phyloP scores from a whole-genome alignment of 2,329 filamentous ascomycete genomes.

The Pseudogymnoascus sp. region DNA sequence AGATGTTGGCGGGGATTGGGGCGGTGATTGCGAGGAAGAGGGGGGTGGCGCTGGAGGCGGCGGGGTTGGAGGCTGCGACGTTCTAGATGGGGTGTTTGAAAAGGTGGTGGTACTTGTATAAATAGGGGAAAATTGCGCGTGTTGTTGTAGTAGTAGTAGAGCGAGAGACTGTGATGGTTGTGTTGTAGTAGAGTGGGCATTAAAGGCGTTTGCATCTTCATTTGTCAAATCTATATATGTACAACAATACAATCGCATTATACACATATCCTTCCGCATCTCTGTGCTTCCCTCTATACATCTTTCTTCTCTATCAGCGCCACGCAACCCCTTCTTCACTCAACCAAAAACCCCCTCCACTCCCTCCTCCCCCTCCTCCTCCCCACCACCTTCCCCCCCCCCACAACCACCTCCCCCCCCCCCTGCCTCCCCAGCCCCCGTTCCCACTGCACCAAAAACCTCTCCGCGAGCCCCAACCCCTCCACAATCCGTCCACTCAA shows the following conservation, averaged over 20 bases:
- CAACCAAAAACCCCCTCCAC: conserved; percentile 28
- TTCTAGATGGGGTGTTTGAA: background rate
- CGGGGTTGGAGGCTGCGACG: conserved; percentile 13
- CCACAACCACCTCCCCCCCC: conserved; percentile 26
- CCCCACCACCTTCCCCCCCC: conserved; percentile 20
- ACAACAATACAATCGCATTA: conserved; percentile 5
- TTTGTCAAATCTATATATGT: conserved; percentile 10
- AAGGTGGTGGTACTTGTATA: conserved; percentile 8
- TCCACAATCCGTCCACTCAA: conserved; percentile 73
- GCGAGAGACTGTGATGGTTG: background rate
- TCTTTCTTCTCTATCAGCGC: background rate
- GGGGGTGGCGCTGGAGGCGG: conserved; percentile 15
- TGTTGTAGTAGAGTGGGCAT: conserved; percentile 7
- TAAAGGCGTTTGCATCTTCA: conserved; percentile 10
- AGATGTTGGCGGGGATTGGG: conserved; percentile 28
- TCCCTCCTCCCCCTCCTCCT: conserved; percentile 20
- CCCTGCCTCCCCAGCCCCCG: conserved; percentile 28
- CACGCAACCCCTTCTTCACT: conserved; percentile 11
- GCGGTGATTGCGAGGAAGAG: conserved; percentile 26
- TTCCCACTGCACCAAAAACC: conserved; percentile 77
- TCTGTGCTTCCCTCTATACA: background rate
- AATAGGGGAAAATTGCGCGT: background rate
- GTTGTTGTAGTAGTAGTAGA: background rate
- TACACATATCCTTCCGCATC: background rate
- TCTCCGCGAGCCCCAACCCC: conserved; percentile 56